Base-by-base conservation (phyloP, 495 filamentous ascomycete species). In the Lepraria neglecta region DNA sequence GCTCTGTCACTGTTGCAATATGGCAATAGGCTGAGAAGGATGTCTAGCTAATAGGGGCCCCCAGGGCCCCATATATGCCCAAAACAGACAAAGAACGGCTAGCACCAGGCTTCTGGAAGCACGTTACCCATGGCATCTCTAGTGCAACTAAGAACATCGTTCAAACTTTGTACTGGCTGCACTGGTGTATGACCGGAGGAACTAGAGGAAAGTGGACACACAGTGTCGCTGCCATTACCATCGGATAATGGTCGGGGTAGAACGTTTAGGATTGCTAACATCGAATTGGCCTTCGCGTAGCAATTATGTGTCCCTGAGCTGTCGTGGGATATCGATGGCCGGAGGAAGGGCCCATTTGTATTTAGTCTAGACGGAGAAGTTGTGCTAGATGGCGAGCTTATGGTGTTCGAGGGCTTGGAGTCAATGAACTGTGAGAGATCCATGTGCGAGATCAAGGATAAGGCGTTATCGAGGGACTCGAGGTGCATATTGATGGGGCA, bases 271-370 rank as follows among this genome's bases (percentile, higher is more conserved):
- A 47, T 47, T 24, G 45, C 45, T 24, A 47, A 21, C 2, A 21
- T 47, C 45, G 45, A 47, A 10, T 47, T 47, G 45, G 45, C 45
- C 5, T 19, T 47, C n/a, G 2, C 45, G n/a, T 24, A 47, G 45
- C 45, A 47, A 47, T 47, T 24, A 21, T 47, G 45, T 21, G 45
- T 47, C n/a, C 45, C n/a, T 17, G 45, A 47, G 45, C 45, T 47
- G n/a, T 47, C 45, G n/a, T 19, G n/a, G 1, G 6, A 47, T 3
- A 10, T 47, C n/a, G 7, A 24, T 11, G 1, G 45, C 6, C 1
- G 1, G 4, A 4, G 45, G 11, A 24, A 47, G 12, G n/a, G 45
- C 5, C 7, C 0, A 11, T 11, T 47, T 47, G 6, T 47, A 47
- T 11, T 24, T 47, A 21, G 6, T 47, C 45, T 21, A 47, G 7